These are phyloP conservation scores for Leptodontidium sp. DNA, from an alignment of 2,329 filamentous ascomycete species.

Conservation along the genomic window DNA sequence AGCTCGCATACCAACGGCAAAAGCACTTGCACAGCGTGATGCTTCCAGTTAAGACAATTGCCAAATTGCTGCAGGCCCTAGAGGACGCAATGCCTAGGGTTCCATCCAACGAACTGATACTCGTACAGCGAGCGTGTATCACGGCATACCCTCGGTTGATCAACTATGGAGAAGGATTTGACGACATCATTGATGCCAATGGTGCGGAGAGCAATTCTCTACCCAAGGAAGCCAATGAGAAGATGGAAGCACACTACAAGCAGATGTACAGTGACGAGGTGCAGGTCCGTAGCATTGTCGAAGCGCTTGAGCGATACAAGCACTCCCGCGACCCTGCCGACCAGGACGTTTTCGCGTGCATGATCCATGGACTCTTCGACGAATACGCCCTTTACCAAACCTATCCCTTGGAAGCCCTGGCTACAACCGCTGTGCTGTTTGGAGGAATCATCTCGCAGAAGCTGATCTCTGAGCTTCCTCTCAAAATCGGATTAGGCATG, in stretches of 20 bases:
- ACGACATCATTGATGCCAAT: slow-evolving; percentile 89
- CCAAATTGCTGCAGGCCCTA: slow-evolving; percentile 79
- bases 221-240: slow-evolving; percentile 78
- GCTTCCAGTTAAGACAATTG: slow-evolving; percentile 85
- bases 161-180: slow-evolving; percentile 93
- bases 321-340: slow-evolving; percentile 83
- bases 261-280: slow-evolving; percentile 96
- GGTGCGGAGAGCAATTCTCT: slow-evolving; percentile 83
- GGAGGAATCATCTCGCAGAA: slow-evolving; percentile 96
- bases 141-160: slow-evolving; percentile 93
- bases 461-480: slow-evolving; percentile 85
- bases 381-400: slow-evolving; percentile 96
- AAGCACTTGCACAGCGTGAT: slow-evolving; percentile 73
- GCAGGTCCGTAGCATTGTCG: slow-evolving; percentile 85
- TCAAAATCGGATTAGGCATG: slow-evolving; percentile 96
- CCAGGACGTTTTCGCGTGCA: slow-evolving; percentile 96
- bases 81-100: slow-evolving; percentile 71
- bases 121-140: slow-evolving; percentile 86
- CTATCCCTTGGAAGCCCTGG: slow-evolving; percentile 94
- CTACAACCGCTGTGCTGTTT: slow-evolving; percentile 95
- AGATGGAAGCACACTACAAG: slow-evolving; percentile 98
- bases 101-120: slow-evolving; percentile 73
- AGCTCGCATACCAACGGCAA: slow-evolving; percentile 77
- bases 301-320: slow-evolving; percentile 86
- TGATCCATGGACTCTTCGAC: slow-evolving; percentile 97